These are phyloP conservation scores for Lactarius akahatsu DNA, from an alignment of 768 basidiomycete species.

Conservation along the genomic window DNA sequence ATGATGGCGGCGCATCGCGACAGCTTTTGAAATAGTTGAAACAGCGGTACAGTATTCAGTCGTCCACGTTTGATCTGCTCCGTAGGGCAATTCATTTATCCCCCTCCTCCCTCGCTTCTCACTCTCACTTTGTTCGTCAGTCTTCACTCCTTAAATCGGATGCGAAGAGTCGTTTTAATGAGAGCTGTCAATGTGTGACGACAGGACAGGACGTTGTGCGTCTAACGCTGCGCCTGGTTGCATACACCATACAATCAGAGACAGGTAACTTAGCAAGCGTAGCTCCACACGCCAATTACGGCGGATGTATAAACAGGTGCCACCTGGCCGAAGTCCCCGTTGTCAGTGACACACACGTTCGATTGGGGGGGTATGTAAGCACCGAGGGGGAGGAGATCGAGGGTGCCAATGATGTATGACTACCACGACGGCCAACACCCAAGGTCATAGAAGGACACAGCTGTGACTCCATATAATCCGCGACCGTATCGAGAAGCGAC, in stretches of 20 bases:
- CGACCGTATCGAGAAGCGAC: background rate
- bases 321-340: background rate
- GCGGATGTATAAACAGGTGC: constrained; percentile 2
- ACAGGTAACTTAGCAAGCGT: background rate
- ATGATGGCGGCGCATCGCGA: background rate
- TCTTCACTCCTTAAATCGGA: background rate
- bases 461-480: background rate
- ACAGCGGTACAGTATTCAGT: background rate
- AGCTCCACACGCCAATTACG: constrained; percentile 2
- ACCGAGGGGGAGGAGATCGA: constrained; percentile 12
- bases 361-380: background rate
- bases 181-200: background rate
- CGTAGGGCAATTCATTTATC: background rate
- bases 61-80: background rate
- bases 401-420: constrained; percentile 1
- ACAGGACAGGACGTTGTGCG: background rate
- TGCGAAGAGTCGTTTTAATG: background rate
- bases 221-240: background rate
- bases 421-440: background rate
- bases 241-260: background rate
- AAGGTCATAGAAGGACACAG: background rate
- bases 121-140: background rate
- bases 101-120: background rate
- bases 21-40: background rate
- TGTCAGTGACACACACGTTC: background rate